Conservation (phyloP, 306 rosid species). For the Acacia acuminata region DNA sequence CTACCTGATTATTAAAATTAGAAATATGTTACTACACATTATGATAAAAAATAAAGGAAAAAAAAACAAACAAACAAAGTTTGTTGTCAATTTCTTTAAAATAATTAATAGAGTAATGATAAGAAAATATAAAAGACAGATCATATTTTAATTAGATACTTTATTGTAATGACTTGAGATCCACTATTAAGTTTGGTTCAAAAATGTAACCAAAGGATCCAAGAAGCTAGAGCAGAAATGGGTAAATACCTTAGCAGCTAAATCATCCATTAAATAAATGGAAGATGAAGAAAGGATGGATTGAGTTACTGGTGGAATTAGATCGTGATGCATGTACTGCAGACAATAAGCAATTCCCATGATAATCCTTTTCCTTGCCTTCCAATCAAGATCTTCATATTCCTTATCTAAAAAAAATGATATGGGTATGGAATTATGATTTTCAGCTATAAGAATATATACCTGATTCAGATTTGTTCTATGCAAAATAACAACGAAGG, state of each 20-base stretch:
- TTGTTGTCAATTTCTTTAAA: not conserved
- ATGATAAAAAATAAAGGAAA: not conserved
- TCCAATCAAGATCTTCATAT: conserved; percentile 88
- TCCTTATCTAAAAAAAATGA: conserved; percentile 62
- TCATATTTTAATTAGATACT: not conserved
- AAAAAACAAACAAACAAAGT: not conserved
- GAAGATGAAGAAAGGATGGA: conserved; percentile 56
- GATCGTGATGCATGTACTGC: conserved; percentile 94
- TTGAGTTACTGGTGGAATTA: conserved; percentile 84
- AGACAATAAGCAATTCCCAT: conserved; percentile 93
- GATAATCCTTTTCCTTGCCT: conserved; percentile 73
- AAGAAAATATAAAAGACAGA: not conserved
- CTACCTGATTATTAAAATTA: conserved; percentile 50
- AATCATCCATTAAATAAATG: conserved; percentile 83
- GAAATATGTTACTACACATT: conserved; percentile 19
- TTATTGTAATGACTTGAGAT: no score
- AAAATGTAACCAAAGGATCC: not conserved
- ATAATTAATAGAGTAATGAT: not conserved
- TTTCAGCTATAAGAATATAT: not conserved
- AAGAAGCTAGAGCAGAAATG: not conserved
- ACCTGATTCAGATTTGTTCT: not conserved
- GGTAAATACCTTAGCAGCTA: conserved; percentile 82
- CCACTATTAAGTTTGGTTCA: no score
- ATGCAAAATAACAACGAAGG: not conserved
- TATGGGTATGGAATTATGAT: not conserved